Conservation (phyloP, 345 rosid species). For the Excoecaria agallocha region DNA sequence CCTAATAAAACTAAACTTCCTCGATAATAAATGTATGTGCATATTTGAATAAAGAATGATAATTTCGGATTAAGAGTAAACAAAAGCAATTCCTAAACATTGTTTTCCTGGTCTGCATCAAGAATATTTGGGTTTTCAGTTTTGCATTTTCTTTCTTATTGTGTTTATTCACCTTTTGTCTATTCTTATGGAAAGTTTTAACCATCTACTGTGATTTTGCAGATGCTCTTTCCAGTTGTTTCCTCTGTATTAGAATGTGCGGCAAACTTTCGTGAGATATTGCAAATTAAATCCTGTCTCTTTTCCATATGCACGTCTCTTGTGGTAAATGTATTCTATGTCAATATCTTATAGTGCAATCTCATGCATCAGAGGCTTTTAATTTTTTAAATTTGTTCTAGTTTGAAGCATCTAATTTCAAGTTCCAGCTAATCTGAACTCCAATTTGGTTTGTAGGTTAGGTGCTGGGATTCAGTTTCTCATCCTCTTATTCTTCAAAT, state of each 20-base stretch:
- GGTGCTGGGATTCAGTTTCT: slow-evolving; percentile 53
- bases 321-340: slow-evolving; percentile 48
- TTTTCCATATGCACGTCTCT: slow-evolving; percentile 82
- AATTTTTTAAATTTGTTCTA: slow-evolving; percentile 1
- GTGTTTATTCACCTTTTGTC: not conserved
- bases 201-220: slow-evolving; percentile 14
- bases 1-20: too few relatives aligned
- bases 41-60: too few relatives aligned
- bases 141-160: slow-evolving; percentile 13
- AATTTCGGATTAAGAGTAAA: too few relatives aligned
- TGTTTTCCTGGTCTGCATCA: too few relatives aligned
- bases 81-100: too few relatives aligned
- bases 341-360: not conserved
- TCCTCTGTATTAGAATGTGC: slow-evolving; percentile 48
- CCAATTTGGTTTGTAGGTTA: slow-evolving; percentile 41
- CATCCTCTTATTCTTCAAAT: slow-evolving; percentile 50
- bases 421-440: not conserved
- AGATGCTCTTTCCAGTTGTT: slow-evolving; percentile 78
- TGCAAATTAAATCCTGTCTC: slow-evolving; percentile 71
- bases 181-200: too few relatives aligned
- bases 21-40: too few relatives aligned
- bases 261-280: slow-evolving; percentile 39
- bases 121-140: not conserved
- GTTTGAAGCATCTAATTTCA: slow-evolving; percentile 16
- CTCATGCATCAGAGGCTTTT: not conserved